Evolutionary conservation across 1,284 basidiomycete genomes (phyloP).

Genomic region (Termitomyces sp.): DNA sequence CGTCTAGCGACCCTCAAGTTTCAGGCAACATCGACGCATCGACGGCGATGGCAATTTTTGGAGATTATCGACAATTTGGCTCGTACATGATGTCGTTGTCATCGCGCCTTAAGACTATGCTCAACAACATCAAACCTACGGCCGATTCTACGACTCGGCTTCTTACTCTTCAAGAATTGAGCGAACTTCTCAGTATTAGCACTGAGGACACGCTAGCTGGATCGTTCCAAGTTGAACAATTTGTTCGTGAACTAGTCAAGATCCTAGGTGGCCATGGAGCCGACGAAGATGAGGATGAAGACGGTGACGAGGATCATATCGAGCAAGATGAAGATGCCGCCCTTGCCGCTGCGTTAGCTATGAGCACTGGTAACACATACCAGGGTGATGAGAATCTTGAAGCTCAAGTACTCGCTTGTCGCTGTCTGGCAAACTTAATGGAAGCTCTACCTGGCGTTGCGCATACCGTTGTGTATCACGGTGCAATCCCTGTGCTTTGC

Average conservation of each 20-base stretch:
- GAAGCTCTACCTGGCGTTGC: conserved; percentile 92
- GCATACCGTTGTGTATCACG: conserved; percentile 92
- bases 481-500: conserved; percentile 91
- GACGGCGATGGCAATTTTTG: conserved; percentile 76
- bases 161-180: conserved; percentile 89
- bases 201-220: conserved; percentile 96
- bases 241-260: conserved; percentile 88
- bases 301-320: conserved; percentile 48
- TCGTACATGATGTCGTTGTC: conserved; percentile 87
- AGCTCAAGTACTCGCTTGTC: conserved; percentile 88
- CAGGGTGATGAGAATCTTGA: conserved; percentile 85
- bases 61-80: conserved; percentile 80
- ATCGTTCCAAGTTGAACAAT: conserved; percentile 90
- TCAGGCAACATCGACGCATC: conserved; percentile 67
- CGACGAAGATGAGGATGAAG: conserved; percentile 66
- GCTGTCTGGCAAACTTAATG: conserved; percentile 94
- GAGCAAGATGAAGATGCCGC: conserved; percentile 80
- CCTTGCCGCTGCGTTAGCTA: conserved; percentile 77
- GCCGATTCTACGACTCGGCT: conserved; percentile 80
- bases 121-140: conserved; percentile 82
- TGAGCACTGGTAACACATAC: conserved; percentile 61
- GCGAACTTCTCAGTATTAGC: conserved; percentile 92
- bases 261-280: conserved; percentile 83
- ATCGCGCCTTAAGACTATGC: conserved; percentile 84
- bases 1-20: conserved; percentile 40